Evolutionary conservation across 23 red algal species (phyloP).

Genomic region (Porphyridium purpureum): DNA sequence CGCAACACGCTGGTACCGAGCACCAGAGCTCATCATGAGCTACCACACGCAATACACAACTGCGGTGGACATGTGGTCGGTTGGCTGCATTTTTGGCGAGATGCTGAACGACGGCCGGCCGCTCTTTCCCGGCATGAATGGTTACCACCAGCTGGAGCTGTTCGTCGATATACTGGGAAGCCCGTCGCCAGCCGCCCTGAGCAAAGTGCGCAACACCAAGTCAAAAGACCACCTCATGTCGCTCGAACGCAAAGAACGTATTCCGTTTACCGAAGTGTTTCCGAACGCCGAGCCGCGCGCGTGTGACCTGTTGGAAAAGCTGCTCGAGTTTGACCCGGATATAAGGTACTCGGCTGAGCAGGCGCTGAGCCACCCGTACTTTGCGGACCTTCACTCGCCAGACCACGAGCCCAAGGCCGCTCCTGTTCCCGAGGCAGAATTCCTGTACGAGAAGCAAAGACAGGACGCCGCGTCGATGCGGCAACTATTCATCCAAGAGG

Average conservation of each 20-base stretch:
- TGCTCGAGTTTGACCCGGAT: slow-evolving; percentile 88
- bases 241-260: slow-evolving; percentile 17
- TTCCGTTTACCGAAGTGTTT: slow-evolving; percentile 54
- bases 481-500: slow-evolving; percentile 13
- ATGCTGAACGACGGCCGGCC: slow-evolving; percentile 71
- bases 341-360: slow-evolving; percentile 47
- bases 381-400: slow-evolving; percentile 34
- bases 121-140: slow-evolving; percentile 76
- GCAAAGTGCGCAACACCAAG: slow-evolving; percentile 33
- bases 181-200: slow-evolving; percentile 51
- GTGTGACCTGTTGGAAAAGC: slow-evolving; percentile 33
- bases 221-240: slow-evolving; percentile 39
- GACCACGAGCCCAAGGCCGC: slow-evolving; percentile 14
- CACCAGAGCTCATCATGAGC: slow-evolving; percentile 91
- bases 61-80: slow-evolving; percentile 96
- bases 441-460: slow-evolving; percentile 46
- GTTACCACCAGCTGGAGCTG: slow-evolving; percentile 68
- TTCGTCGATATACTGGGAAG: slow-evolving; percentile 55
- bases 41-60: slow-evolving; percentile 78
- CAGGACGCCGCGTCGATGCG: slow-evolving; percentile 4
- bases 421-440: slow-evolving; percentile 58
- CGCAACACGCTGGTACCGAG: slow-evolving; percentile 98
- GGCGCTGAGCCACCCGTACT: slow-evolving; percentile 83
- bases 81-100: slow-evolving; percentile 91
- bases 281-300: slow-evolving; percentile 48